Evolutionary conservation across 2,329 filamentous ascomycete species (phyloP), one percentile per base, ranked within the genome.

Genomic region (Colletotrichum musicola): DNA sequence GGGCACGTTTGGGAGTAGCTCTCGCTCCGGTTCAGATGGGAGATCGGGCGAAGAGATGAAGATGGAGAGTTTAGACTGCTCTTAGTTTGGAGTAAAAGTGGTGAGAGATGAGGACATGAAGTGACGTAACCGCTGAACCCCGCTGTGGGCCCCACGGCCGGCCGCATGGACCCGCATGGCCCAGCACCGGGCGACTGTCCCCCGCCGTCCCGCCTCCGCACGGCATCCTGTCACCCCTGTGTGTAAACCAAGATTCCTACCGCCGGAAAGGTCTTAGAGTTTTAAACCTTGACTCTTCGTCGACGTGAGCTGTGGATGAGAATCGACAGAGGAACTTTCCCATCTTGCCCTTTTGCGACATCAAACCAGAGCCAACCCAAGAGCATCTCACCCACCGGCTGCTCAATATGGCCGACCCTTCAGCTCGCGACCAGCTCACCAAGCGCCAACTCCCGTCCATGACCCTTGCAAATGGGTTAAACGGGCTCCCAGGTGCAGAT

Each of bases 391-490:
- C 18, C 20, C 46, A 6, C 10, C 4, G 4, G n/a, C 40, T 13
- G 13, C 47, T 6, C 22, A 59, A 49, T 7, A 68, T 68, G 65
- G 50, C 55, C 55, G 62, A 60, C 18, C 65, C 55, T 4, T 14
- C 65, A 46, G 40, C 62, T 30, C 64, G 69, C 46, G 62, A 64
- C 40, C 65, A 71, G 13, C 72, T 77, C 55, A 64, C 69, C 9
- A 72, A 72, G 49, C 74, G 75, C 44, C 57, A 69, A 57, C 62
- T 77, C 50, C 75, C 75, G 4, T 62, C 71, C 59, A 77, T 77
- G 75, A 71, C 70, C 20, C 73, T 77, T 30, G 69, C 72, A 10
- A 30, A 50, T 12, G 58, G 64, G 35, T 50, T 62, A 30, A 3
- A 44, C 10, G 25, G 59, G 2, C 64, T 70, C 25, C 68, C 68